phyloP scores from a whole-genome alignment of 2,329 filamentous ascomycete species.

The Camillea tinctor region DNA sequence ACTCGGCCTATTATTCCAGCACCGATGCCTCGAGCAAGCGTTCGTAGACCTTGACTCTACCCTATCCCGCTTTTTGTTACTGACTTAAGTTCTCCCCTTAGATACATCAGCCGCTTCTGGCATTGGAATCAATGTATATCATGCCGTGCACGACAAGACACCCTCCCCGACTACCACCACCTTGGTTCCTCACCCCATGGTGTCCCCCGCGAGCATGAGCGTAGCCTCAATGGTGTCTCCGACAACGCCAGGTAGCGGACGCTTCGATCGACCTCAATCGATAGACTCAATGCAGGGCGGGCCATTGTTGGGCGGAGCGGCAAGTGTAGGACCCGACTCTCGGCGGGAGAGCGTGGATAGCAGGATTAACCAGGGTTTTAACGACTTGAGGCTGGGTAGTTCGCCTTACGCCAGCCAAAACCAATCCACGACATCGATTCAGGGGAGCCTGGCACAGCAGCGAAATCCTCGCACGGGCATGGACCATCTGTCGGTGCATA shows the following conservation, averaged over 20 bases:
- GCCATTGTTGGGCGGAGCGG: constrained; percentile 32
- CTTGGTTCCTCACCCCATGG: constrained; percentile 50
- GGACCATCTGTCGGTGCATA: constrained; percentile 53
- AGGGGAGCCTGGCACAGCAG: constrained; percentile 67
- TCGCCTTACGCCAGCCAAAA: constrained; percentile 77
- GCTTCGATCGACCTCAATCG: constrained; percentile 44
- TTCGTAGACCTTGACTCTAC: constrained; percentile 32
- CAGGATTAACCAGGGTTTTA: constrained; percentile 70
- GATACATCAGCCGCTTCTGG: constrained; percentile 48
- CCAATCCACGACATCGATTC: constrained; percentile 72
- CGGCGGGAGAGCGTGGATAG: constrained; percentile 79
- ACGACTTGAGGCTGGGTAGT: constrained; percentile 65
- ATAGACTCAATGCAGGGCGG: constrained; percentile 39
- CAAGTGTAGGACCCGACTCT: constrained; percentile 47
- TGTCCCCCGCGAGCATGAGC: constrained; percentile 63
- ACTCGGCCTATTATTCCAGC: constrained; percentile 53
- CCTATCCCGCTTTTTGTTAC: constrained; percentile 11
- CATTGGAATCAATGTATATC: constrained; percentile 44
- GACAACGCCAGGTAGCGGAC: constrained; percentile 46
- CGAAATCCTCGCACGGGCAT: constrained; percentile 55
- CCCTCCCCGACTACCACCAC: constrained; percentile 58
- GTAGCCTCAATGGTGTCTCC: constrained; percentile 66
- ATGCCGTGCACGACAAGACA: constrained; percentile 58
- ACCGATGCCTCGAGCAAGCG: constrained; percentile 51
- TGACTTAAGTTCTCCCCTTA: constrained; percentile 27